Evolutionary conservation across 192 early-diverging fungal species (phyloP).

Genomic region (Backusella liffmaniae): DNA sequence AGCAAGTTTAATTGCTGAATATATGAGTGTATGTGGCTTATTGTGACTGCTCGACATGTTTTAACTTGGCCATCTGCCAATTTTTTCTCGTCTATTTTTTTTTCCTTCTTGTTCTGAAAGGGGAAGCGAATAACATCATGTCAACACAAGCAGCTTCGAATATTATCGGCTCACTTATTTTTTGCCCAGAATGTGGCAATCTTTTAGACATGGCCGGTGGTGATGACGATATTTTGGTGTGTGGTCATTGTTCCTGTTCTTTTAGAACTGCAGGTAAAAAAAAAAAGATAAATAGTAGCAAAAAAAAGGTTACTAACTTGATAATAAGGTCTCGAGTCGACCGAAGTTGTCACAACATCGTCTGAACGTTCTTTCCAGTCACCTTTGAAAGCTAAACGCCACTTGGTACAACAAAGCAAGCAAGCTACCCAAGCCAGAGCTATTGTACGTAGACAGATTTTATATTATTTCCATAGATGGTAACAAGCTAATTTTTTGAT

Average conservation of each 20-base stretch:
- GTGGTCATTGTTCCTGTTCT: slow-evolving; percentile 75
- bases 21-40: not conserved
- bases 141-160: slow-evolving; percentile 20
- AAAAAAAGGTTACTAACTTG: no score
- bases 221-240: slow-evolving; percentile 75
- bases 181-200: slow-evolving; percentile 89
- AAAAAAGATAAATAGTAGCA: not conserved
- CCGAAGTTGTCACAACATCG: slow-evolving; percentile 79
- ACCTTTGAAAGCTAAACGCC: slow-evolving; percentile 65
- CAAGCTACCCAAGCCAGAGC: slow-evolving; percentile 41
- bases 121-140: not conserved
- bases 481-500: no score
- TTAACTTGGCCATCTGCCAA: not conserved
- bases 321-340: slow-evolving; percentile 67
- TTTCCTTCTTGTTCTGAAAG: not conserved
- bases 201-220: slow-evolving; percentile 85
- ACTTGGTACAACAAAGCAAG: slow-evolving; percentile 54
- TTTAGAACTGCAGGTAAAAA: slow-evolving; percentile 56
- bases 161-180: slow-evolving; percentile 73
- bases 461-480: no score
- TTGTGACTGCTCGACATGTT: not conserved
- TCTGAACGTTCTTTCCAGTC: slow-evolving; percentile 80
- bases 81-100: not conserved
- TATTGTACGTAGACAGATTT: slow-evolving; percentile 34
- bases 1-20: not conserved